Base-by-base conservation (phyloP, 2,329 filamentous ascomycete species). In the Mariannaea elegans region DNA sequence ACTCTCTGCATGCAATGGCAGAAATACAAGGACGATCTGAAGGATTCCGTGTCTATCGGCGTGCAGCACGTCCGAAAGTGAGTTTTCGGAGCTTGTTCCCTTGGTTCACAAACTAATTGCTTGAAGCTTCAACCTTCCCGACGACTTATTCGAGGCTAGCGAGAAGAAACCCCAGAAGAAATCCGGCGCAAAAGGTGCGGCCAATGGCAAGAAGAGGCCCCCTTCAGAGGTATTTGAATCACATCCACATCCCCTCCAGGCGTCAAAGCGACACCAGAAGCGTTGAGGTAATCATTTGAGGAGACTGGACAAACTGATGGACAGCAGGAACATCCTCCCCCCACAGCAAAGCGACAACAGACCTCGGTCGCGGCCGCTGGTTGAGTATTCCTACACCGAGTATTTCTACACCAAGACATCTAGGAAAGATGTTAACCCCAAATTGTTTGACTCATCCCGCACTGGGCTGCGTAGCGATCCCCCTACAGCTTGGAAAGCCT, bases 61-160 rank as follows among this genome's bases (percentile, higher is more conserved):
- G 88, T 98, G 51, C 90, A 93, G 61, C 90, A 97, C 72, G 89
- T 93, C 48, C 90, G 92, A 77, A 96, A 90, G 94, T 97, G 83
- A 79, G 89, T 80, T 10, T 14, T 23, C 4, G 13, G 2, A 16
- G 24, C 39, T 36, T 29, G 29, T 9, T 2, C 18, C 21, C 7
- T 27, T 14, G 10, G 13, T 44, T 19, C 8, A 13, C 14, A n/a
- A 41, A 56, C 56, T 61, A 8, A 67, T 63, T 32, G 34, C 18
- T 47, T n/a, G 39, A 56, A 97, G 94, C 77, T 91, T 92, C 74
- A 89, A 93, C 72, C 84, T 99, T 23, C 95, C 95, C 24, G 89
- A 92, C 60, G 94, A 99, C 75, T 88, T 98, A 2, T 99, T 99
- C 73, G 84, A 89, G 46, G 80, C 88, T 21, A 92, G 92, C 70